These are phyloP conservation scores for Saitoella complicata DNA, from an alignment of 805 yeast species.

Conservation along the genomic window DNA sequence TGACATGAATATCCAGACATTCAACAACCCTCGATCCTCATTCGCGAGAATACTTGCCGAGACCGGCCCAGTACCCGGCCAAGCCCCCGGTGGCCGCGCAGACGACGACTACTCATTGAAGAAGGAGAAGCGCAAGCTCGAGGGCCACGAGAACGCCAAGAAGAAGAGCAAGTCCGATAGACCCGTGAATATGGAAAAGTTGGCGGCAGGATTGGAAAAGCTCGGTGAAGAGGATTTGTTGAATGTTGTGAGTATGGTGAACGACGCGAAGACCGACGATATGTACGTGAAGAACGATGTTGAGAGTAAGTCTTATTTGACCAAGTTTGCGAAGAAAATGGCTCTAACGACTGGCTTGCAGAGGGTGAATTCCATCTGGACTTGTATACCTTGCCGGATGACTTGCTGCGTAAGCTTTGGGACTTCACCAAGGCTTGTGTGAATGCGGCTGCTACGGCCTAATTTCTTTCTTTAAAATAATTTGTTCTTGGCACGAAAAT, in stretches of 20 bases:
- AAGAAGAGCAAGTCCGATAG: constrained; percentile 25
- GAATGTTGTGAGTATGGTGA: constrained; percentile 93
- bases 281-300: constrained; percentile 92
- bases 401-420: constrained; percentile 79
- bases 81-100: constrained; percentile 10
- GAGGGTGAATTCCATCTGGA: constrained; percentile 97
- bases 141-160: constrained; percentile 17
- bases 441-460: too few species aligned
- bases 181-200: constrained; percentile 64
- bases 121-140: constrained; percentile 26
- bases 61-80: constrained; percentile 64
- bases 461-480: too few species aligned
- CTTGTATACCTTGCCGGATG: constrained; percentile 81
- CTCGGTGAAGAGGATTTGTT: constrained; percentile 82
- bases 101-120: constrained; percentile 12
- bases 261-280: constrained; percentile 85
- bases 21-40: constrained; percentile 61
- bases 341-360: background rate
- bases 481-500: background rate
- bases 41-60: constrained; percentile 59
- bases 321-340: background rate
- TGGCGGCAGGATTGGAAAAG: constrained; percentile 80
- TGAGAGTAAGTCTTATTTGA: constrained; percentile 26
- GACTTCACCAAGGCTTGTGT: constrained; percentile 51
- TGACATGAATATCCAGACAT: constrained; percentile 21